A percentile compares a stretch with the other conserved stretches of the same genome.
Evolutionary conservation across 176 grass and related monocot species (phyloP).

Genomic region (Lolium perenne): DNA sequence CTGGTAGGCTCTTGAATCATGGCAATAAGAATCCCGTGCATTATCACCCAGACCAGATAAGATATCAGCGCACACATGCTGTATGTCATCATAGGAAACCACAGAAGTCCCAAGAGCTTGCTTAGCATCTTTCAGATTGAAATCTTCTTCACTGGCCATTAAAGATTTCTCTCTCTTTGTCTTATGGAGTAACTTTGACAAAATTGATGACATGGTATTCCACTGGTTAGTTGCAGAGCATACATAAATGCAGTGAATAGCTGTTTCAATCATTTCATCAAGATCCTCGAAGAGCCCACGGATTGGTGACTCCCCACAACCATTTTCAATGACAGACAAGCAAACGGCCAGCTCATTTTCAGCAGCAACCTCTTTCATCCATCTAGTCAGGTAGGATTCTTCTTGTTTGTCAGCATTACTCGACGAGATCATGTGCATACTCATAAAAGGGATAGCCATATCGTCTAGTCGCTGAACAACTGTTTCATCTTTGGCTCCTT

Average conservation of each 20-base stretch:
- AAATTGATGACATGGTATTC: slow-evolving; percentile 87
- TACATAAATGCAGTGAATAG: slow-evolving; percentile 81
- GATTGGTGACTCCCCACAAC: slow-evolving; percentile 74
- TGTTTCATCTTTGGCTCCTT: slow-evolving; percentile 77
- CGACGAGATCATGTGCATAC: slow-evolving; percentile 37
- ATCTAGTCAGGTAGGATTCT: slow-evolving; percentile 77
- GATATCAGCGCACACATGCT: slow-evolving; percentile 47
- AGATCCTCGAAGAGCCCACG: slow-evolving; percentile 79
- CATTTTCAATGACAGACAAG: slow-evolving; percentile 83
- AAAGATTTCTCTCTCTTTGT: slow-evolving; percentile 63
- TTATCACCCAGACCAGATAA: slow-evolving; percentile 42
- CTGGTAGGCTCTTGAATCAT: slow-evolving; percentile 34
- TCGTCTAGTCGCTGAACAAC: slow-evolving; percentile 70
- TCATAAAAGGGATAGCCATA: slow-evolving; percentile 89
- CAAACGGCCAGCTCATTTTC: slow-evolving; percentile 70
- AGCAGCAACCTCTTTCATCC: slow-evolving; percentile 88
- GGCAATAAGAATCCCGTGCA: slow-evolving; percentile 35
- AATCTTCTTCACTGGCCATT: slow-evolving; percentile 50
- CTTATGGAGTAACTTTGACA: slow-evolving; percentile 76
- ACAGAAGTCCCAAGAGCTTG: slow-evolving; percentile 45
- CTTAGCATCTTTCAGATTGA: slow-evolving; percentile 54
- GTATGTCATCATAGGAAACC: slow-evolving; percentile 58
- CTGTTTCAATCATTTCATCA: slow-evolving; percentile 74
- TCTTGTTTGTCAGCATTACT: slow-evolving; percentile 48
- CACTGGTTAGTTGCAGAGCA: slow-evolving; percentile 86